Conservation (phyloP, 23 red algal species). For the Gracilaria domingensis region DNA sequence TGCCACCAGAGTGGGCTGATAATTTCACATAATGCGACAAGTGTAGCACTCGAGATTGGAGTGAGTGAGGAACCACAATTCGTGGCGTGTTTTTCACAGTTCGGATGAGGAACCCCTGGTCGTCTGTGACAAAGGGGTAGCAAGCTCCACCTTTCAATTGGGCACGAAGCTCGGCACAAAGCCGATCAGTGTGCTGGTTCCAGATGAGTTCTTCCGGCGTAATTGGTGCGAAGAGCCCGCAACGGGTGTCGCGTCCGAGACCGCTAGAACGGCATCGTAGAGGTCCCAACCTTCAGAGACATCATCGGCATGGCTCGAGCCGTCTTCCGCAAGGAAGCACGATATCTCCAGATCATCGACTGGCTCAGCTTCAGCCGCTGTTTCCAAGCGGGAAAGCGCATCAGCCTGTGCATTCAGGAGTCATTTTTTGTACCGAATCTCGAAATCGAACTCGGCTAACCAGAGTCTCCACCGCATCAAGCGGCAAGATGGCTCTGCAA, state of each 20-base stretch:
- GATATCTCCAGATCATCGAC: constrained; percentile 4
- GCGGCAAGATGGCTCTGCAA: not conserved
- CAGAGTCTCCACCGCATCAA: not conserved
- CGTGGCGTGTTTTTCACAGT: not conserved
- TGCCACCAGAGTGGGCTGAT: not conserved
- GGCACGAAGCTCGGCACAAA: not conserved
- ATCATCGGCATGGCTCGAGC: not conserved
- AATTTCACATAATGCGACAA: constrained; percentile 23
- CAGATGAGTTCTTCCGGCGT: constrained; percentile 27
- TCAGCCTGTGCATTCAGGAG: constrained; percentile 17
- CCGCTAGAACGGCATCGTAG: not conserved
- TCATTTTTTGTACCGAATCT: not conserved
- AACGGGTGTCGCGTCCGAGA: not conserved
- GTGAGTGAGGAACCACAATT: constrained; percentile 23
- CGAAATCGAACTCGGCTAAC: not conserved
- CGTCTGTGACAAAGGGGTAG: not conserved
- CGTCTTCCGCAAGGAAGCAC: not conserved
- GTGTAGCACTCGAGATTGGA: not conserved
- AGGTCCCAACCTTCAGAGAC: not conserved
- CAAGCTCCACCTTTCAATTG: not conserved
- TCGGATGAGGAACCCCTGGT: not conserved
- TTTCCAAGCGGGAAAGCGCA: constrained; percentile 2
- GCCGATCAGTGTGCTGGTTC: not conserved
- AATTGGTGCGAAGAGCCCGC: not conserved
- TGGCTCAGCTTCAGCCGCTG: not conserved